Evolutionary conservation across 164 flowering plant species (phyloP).

Genomic region (Vitis riparia): DNA sequence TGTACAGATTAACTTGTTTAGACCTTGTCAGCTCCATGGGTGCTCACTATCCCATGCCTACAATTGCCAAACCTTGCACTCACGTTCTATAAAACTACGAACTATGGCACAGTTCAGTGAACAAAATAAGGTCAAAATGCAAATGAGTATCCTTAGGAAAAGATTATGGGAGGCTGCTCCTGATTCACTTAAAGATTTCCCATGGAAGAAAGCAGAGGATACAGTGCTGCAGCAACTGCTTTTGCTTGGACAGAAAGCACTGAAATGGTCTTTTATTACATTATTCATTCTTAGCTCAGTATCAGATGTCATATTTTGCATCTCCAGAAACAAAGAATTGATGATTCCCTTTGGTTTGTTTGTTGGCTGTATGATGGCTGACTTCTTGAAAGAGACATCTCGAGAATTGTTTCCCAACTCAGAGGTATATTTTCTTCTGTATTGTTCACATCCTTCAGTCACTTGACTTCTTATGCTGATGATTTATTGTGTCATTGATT

Average conservation of each 20-base stretch:
- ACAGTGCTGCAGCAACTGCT: slow-evolving; percentile 27
- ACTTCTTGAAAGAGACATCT: slow-evolving; percentile 48
- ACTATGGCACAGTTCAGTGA: slow-evolving; percentile 28
- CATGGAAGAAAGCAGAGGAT: slow-evolving; percentile 59
- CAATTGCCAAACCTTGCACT: not conserved
- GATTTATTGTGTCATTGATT: not conserved
- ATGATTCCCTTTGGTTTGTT: slow-evolving; percentile 67
- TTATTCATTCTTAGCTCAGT: slow-evolving; percentile 32
- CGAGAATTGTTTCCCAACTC: slow-evolving; percentile 32
- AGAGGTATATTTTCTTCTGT: slow-evolving; percentile 25
- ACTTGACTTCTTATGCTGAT: not conserved
- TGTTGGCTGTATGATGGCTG: slow-evolving; percentile 48
- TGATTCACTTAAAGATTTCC: slow-evolving; percentile 47
- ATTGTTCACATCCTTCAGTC: not conserved
- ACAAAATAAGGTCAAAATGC: slow-evolving; percentile 22
- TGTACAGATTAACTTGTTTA: slow-evolving; percentile 13
- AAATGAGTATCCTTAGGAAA: slow-evolving; percentile 21
- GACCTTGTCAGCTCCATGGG: not conserved
- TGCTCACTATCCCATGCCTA: not conserved
- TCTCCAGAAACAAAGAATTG: slow-evolving; percentile 55
- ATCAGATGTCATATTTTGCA: slow-evolving; percentile 46
- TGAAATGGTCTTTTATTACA: slow-evolving; percentile 49
- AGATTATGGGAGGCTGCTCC: slow-evolving; percentile 38
- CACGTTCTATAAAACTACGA: slow-evolving; percentile 14
- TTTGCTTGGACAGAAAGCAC: slow-evolving; percentile 32